Percentiles rank a stretch among this genome's conserved stretches.
phyloP scores from a whole-genome alignment of 2,329 filamentous ascomycete genomes.

The Xylaria polymorpha region DNA sequence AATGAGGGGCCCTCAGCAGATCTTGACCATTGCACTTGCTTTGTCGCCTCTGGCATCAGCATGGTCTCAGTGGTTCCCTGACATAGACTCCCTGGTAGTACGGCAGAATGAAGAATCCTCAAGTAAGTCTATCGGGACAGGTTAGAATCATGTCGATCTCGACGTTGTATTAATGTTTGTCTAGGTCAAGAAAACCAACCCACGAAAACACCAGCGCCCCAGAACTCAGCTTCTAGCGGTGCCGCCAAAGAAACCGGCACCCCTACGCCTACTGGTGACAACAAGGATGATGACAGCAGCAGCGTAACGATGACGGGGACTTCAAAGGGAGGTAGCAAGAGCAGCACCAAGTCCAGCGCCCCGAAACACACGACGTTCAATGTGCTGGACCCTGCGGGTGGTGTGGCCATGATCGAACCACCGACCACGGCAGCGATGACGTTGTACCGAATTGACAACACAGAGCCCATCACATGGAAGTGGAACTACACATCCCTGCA shows the following conservation, averaged over 20 bases:
- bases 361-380: slow-evolving; percentile 57
- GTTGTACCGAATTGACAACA: slow-evolving; percentile 70
- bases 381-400: slow-evolving; percentile 60
- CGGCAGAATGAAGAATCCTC: slow-evolving; percentile 55
- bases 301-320: slow-evolving; percentile 54
- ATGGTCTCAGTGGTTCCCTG: slow-evolving; percentile 68
- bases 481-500: slow-evolving; percentile 75
- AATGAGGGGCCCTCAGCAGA: slow-evolving; percentile 63
- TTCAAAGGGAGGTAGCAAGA: slow-evolving; percentile 50
- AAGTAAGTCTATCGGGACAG: slow-evolving; percentile 39
- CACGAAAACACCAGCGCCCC: slow-evolving; percentile 30
- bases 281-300: slow-evolving; percentile 15
- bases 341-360: slow-evolving; percentile 46
- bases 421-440: slow-evolving; percentile 57
- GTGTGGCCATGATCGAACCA: slow-evolving; percentile 66
- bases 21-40: slow-evolving; percentile 64
- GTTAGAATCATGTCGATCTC: neutral
- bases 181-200: slow-evolving; percentile 20
- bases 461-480: slow-evolving; percentile 63
- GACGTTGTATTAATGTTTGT: slow-evolving; percentile 6
- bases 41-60: slow-evolving; percentile 64
- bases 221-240: slow-evolving; percentile 13
- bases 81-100: slow-evolving; percentile 64
- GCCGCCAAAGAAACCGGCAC: slow-evolving; percentile 23
- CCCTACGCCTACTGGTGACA: slow-evolving; percentile 15